Conservation (phyloP, 1,139 yeast genomes). For the Hyphopichia pseudoburtonii region DNA sequence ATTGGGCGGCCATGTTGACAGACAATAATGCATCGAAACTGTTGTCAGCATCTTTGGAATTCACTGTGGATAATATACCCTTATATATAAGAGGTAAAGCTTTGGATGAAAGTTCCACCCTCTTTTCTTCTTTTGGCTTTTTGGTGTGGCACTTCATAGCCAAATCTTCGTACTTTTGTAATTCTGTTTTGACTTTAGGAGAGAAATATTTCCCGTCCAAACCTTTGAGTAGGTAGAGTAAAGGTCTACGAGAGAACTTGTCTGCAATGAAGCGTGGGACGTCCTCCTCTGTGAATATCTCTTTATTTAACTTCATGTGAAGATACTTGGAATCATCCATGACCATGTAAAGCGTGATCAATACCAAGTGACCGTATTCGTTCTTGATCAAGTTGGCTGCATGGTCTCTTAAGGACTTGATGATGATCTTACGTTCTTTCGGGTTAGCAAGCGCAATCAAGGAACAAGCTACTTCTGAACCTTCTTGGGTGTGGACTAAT, state of each 20-base stretch:
- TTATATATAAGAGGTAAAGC: slow-evolving; percentile 69
- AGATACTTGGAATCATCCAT: slow-evolving; percentile 92
- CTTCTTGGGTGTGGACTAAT: slow-evolving; percentile 92
- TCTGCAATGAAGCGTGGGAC: slow-evolving; percentile 62
- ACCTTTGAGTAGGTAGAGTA: slow-evolving; percentile 77
- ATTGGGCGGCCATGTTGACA: slow-evolving; percentile 82
- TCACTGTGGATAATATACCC: slow-evolving; percentile 47
- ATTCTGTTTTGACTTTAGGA: slow-evolving; percentile 62
- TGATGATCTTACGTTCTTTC: slow-evolving; percentile 82
- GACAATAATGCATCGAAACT: slow-evolving; percentile 43
- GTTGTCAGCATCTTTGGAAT: slow-evolving; percentile 22
- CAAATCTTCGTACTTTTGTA: slow-evolving; percentile 59
- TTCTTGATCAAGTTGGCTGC: slow-evolving; percentile 72
- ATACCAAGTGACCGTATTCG: slow-evolving; percentile 82
- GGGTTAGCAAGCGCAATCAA: slow-evolving; percentile 83
- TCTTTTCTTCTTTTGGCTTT: slow-evolving; percentile 78
- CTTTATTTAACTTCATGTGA: slow-evolving; percentile 66
- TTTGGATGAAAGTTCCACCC: slow-evolving; percentile 62
- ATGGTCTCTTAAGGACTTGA: slow-evolving; percentile 73
- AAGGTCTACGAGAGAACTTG: slow-evolving; percentile 86
- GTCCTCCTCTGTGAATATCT: slow-evolving; percentile 53
- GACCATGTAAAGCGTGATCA: slow-evolving; percentile 76
- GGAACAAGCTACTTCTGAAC: slow-evolving; percentile 84
- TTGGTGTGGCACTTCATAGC: slow-evolving; percentile 74
- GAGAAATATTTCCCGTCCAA: slow-evolving; percentile 81